Conservation (phyloP, 2,329 filamentous ascomycete species). For the Pseudocercospora pini-densiflorae region DNA sequence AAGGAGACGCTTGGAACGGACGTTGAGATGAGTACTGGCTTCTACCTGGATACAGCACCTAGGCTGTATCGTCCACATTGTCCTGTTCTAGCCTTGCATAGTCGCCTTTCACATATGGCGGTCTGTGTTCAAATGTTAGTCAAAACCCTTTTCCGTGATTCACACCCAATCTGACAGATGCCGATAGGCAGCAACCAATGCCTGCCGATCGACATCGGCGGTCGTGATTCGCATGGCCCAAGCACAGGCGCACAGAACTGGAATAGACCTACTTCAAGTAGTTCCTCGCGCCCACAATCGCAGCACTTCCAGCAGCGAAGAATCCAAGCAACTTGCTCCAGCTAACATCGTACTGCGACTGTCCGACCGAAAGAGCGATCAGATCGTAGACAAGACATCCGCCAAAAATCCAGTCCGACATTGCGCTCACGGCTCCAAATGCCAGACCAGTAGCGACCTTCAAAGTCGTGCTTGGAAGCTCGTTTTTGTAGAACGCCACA, state of each 20-base stretch:
- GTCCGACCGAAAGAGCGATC: constrained; percentile 59
- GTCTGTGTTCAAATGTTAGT: constrained; percentile 27
- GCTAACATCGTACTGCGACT: constrained; percentile 52
- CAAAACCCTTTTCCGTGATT: background rate
- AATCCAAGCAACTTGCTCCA: constrained; percentile 59
- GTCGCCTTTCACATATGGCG: constrained; percentile 37
- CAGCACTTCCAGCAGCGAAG: constrained; percentile 58
- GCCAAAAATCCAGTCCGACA: constrained; percentile 65
- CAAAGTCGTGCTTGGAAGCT: constrained; percentile 51
- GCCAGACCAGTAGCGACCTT: constrained; percentile 60
- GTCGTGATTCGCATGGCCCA: background rate
- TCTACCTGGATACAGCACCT: background rate
- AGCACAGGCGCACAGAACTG: background rate
- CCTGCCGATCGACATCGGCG: background rate
- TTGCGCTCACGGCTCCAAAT: constrained; percentile 55
- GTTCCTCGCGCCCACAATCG: constrained; percentile 59
- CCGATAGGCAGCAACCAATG: background rate
- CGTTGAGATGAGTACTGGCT: background rate
- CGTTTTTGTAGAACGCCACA: constrained; percentile 59
- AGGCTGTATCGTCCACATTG: constrained; percentile 3
- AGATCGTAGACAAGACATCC: constrained; percentile 64
- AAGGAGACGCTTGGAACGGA: background rate
- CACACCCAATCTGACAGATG: background rate
- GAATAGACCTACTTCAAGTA: constrained; percentile 54
- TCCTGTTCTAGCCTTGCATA: constrained; percentile 30